Base-by-base conservation (phyloP, 2,329 filamentous ascomycete genomes). In the Aspergillus sp. region DNA sequence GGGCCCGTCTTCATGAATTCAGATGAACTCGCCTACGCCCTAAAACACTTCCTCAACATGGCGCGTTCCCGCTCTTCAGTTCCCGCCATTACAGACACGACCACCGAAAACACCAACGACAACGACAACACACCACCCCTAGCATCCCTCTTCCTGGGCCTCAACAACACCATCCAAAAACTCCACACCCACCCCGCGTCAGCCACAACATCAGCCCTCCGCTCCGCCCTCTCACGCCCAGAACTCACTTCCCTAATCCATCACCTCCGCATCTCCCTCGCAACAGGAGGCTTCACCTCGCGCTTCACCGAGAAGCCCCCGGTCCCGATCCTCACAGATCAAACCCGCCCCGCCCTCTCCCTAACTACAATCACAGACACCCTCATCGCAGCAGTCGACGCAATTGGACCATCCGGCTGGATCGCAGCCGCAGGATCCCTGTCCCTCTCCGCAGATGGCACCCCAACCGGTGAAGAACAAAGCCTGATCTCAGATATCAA, bases 371-470 rank as follows among this genome's bases (percentile, higher is more conserved):
- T 73, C 43, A 58, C 68, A 37, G 64, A 68, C 49, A 54, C 73
- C 19, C 60, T 76, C 27, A 73, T 67, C 49, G 68, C 67, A 49
- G 68, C 71, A 30, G 64, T 76, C 37, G 74, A 76, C 54, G 70
- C 70, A 41, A 64, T 76, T 25, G 73, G 74, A 4, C 72, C 73
- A 2, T 70, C 70, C 3, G 73, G 73, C 41, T 74, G 71, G 71
- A 67, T 74, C 44, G 65, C 70, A 7, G 69, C 68, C 13, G 59
- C 64, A 5, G 58, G 56, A 4, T 30, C 25, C 4, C 4, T 30
- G 9, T 30, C 25, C 25, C 25, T 30, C 10, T 30, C 25, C 15
- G 56, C 66, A 27, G 59, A 62, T 37, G 65, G 64, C 15, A 55
- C 60, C 19, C 53, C 35, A 38, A 38, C 35, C 25, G 62, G 60